These are phyloP conservation scores for Cerrena zonata DNA, from an alignment of 1,284 basidiomycete species.

Conservation along the genomic window DNA sequence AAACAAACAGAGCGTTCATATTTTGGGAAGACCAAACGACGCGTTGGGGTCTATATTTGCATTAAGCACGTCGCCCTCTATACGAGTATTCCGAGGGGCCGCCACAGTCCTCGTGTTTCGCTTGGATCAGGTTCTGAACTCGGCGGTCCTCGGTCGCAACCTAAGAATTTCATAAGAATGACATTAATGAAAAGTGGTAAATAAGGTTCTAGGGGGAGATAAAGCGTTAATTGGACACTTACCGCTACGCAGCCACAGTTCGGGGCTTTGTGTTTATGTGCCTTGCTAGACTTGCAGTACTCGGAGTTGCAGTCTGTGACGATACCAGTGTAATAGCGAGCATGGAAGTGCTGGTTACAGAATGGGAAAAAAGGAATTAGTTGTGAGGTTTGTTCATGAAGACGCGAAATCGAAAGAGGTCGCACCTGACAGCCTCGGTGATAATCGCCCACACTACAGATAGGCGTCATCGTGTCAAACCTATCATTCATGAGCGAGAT, in stretches of 20 bases:
- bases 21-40: too few species aligned
- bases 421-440: slow-evolving; percentile 57
- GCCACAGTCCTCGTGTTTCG: slow-evolving; percentile 13
- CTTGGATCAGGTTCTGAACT: slow-evolving; percentile 15
- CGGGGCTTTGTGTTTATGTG: slow-evolving; percentile 48
- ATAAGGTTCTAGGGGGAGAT: too few species aligned
- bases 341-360: slow-evolving; percentile 52
- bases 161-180: neutral
- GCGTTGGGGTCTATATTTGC: too few species aligned
- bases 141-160: slow-evolving; percentile 12
- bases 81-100: too few species aligned
- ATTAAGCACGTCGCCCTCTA: too few species aligned
- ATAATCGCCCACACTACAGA: slow-evolving; percentile 49
- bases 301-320: slow-evolving; percentile 45
- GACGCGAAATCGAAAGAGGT: slow-evolving; percentile 1
- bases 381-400: neutral
- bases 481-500: neutral
- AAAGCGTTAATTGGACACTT: too few species aligned
- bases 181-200: neutral
- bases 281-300: slow-evolving; percentile 47
- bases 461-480: slow-evolving; percentile 9
- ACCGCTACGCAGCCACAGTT: slow-evolving; percentile 43
- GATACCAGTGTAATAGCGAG: slow-evolving; percentile 55
- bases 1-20: too few species aligned
- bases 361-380: neutral